Conservation (phyloP, 352 stramenopile genomes). For the Phytophthora citricola region DNA sequence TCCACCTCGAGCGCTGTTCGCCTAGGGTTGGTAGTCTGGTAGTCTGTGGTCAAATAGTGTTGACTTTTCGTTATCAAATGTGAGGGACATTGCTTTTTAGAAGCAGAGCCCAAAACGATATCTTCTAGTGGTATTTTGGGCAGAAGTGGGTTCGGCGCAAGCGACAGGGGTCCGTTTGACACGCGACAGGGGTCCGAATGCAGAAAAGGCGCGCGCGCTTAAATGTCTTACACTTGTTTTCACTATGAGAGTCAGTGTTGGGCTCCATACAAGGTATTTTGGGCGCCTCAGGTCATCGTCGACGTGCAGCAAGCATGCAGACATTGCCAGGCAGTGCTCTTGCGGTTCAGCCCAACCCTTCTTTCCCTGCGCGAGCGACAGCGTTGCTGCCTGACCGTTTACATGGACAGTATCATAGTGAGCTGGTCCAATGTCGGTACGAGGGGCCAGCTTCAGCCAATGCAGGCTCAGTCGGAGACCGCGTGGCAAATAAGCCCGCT, state of each 20-base stretch:
- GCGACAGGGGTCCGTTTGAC: constrained; percentile 20
- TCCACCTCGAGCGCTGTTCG: constrained; percentile 13
- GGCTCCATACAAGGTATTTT: background rate
- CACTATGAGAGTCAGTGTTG: constrained; percentile 2
- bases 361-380: no score
- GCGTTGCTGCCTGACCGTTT: no score
- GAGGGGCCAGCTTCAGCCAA: no score
- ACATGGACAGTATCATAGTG: no score
- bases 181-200: constrained; percentile 30
- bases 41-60: background rate
- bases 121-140: constrained; percentile 30
- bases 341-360: no score
- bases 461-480: no score
- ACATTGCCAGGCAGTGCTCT: no score
- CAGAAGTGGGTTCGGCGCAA: background rate
- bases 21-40: background rate
- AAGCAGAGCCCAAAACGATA: constrained; percentile 23
- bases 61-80: constrained; percentile 7
- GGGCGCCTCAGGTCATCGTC: no score
- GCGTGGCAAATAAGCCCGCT: no score
- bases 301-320: no score
- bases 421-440: no score
- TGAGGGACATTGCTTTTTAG: no score
- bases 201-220: background rate
- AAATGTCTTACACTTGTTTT: background rate